Base-by-base conservation (phyloP, 75 land plant genomes). In the Pinus tabuliformis region DNA sequence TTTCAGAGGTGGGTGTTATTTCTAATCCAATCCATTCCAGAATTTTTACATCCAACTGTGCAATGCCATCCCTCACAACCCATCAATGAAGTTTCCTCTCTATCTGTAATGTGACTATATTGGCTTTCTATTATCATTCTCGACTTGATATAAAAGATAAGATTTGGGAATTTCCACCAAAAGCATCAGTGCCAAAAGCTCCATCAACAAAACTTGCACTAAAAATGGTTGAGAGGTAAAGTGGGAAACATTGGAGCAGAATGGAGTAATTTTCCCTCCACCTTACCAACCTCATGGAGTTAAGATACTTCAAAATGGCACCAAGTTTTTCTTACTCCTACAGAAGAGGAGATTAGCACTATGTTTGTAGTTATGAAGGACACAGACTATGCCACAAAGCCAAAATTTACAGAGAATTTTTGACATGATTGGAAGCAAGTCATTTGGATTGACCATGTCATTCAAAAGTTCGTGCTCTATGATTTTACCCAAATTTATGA, bases 281-380 rank as follows among this genome's bases (percentile, higher is more conserved):
- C 88, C 98, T 20, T 95, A 95, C 82, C 78, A 84, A 66, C 89
- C 96, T 75, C 98, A 95, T 85, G 95, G 91, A 4, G 83, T 92
- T 16, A 95, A 91, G 83, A 93, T 95, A 83, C 91, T 95, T 8
- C 92, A 95, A 64, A 84, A 91, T 70, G 90, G 90, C 14, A 81
- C 73, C 87, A 87, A 26, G 92, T 95, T 78, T 87, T 87, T 80
- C 80, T 92, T 60, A 95, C 91, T 76, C 87, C 91, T 80, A 90
- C 79, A 75, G 93, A 95, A 73, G 98, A 95, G 82, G 98, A 95
- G 98, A 91, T 96, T 73, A 96, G 96, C 3, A 93, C 99, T 16
- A 93, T 96, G 99, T 96, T 83, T 84, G 99, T 96, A 0, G 92
- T 93, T 24, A 96, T 96, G 99, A 84, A 84, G 72, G 99, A 96